Evolutionary conservation across 306 rosid genomes (phyloP).

Genomic region (Cucurbita pepo): DNA sequence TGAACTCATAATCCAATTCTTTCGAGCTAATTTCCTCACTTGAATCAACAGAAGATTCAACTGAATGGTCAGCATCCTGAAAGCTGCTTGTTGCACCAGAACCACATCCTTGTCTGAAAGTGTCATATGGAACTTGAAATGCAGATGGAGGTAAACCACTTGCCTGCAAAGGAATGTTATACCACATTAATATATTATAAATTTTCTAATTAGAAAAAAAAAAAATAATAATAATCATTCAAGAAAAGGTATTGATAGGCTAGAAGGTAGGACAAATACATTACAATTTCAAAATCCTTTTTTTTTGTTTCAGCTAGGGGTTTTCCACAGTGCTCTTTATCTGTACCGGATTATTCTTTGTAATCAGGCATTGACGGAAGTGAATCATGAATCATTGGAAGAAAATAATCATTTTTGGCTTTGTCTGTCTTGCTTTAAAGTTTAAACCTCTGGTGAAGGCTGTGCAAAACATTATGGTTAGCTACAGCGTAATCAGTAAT

Average conservation of each 20-base stretch:
- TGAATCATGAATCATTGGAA: neutral
- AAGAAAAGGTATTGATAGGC: neutral
- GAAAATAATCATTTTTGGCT: neutral
- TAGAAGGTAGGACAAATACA: neutral
- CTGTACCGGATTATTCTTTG: neutral
- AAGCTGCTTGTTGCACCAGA: conserved; percentile 23
- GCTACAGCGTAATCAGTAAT: neutral
- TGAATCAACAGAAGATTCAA: conserved; percentile 11
- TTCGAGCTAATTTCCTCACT: conserved; percentile 25
- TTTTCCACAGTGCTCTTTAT: neutral
- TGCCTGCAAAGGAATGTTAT: conserved; percentile 41
- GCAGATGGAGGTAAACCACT: conserved; percentile 98
- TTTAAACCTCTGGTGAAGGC: neutral
- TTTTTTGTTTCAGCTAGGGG: neutral
- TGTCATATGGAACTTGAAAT: conserved; percentile 65
- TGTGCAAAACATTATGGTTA: neutral
- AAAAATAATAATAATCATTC: neutral
- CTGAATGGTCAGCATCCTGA: conserved; percentile 16
- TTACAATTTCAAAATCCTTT: neutral
- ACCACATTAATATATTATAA: neutral
- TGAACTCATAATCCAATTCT: conserved; percentile 60
- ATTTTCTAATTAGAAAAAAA: neutral
- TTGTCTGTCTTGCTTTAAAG: neutral
- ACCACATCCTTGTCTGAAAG: conserved; percentile 48
- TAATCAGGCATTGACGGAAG: neutral